These are phyloP conservation scores for Puccinia polysora DNA, from an alignment of 1,284 basidiomycete species.

Conservation along the genomic window DNA sequence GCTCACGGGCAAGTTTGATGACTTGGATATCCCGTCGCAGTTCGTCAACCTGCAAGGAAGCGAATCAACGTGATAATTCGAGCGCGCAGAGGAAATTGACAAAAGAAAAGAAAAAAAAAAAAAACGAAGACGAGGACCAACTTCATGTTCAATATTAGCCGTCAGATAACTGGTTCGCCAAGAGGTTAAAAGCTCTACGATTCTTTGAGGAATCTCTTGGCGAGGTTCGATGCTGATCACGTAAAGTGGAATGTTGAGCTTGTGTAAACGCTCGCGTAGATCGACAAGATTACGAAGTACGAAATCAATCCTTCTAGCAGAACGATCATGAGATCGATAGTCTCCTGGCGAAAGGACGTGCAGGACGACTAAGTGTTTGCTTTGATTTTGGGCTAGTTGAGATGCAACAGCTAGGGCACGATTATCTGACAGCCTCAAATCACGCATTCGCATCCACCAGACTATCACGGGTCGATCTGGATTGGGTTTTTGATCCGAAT, in stretches of 20 bases:
- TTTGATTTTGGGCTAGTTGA: conserved; percentile 58
- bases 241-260: conserved; percentile 71
- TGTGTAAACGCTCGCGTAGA: conserved; percentile 63
- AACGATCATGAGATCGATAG: conserved; percentile 74
- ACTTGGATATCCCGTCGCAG: conserved; percentile 71
- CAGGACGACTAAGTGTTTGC: conserved; percentile 68
- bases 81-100: background rate
- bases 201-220: conserved; percentile 54
- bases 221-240: conserved; percentile 62
- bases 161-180: conserved; percentile 61
- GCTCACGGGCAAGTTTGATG: conserved; percentile 60
- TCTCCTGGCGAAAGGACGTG: conserved; percentile 79
- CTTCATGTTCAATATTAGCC: conserved; percentile 84
- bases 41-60: conserved; percentile 60
- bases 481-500: conserved; percentile 50
- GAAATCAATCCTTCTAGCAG: conserved; percentile 76
- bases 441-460: conserved; percentile 92
- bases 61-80: background rate
- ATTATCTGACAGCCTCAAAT: conserved; percentile 77
- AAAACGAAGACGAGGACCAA: conserved; percentile 53
- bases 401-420: conserved; percentile 62
- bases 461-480: conserved; percentile 64
- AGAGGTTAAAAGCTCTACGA: conserved; percentile 59
- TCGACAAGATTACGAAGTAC: conserved; percentile 68
- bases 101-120: background rate